A percentile compares a stretch with the other conserved stretches of the same genome.
Conservation (phyloP, 2,329 filamentous ascomycete genomes). For the Neofusicoccum ribis region DNA sequence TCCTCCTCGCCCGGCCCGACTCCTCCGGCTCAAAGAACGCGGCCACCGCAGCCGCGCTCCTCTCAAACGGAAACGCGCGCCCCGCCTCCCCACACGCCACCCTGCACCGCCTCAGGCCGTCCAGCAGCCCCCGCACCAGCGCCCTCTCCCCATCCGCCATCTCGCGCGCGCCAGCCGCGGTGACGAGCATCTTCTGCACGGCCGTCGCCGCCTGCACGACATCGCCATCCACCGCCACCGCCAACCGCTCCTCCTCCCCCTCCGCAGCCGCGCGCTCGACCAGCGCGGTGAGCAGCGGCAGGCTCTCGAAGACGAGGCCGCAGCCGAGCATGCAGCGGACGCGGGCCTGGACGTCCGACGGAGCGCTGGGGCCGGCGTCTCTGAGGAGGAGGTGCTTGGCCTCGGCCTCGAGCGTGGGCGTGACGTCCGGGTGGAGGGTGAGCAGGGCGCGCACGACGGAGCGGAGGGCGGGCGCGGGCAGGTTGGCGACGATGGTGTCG, state of each 20-base stretch:
- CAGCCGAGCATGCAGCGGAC: constrained; percentile 37
- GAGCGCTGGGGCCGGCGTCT: constrained; percentile 16
- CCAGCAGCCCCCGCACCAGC: constrained; percentile 14
- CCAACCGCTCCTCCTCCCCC: neutral
- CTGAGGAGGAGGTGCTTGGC: constrained; percentile 28
- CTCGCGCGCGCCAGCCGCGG: constrained; percentile 24
- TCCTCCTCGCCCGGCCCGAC: neutral
- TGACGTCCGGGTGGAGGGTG: constrained; percentile 31
- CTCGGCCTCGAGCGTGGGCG: constrained; percentile 35
- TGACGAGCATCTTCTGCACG: constrained; percentile 34
- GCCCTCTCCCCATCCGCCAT: constrained; percentile 22
- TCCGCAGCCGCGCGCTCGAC: constrained; percentile 16
- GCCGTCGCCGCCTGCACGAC: constrained; percentile 41
- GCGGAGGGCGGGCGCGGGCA: constrained; percentile 43
- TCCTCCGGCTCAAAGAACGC: neutral
- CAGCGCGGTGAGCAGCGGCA: constrained; percentile 19
- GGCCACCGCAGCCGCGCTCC: constrained; percentile 20
- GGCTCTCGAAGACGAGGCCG: constrained; percentile 33
- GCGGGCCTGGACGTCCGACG: constrained; percentile 17
- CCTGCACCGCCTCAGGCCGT: constrained; percentile 16
- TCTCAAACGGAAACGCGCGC: constrained; percentile 26
- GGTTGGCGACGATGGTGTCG: constrained; percentile 47
- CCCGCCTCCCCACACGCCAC: constrained; percentile 9
- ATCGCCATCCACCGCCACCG: constrained; percentile 35
- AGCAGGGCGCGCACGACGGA: constrained; percentile 38